Conservation (phyloP, 2,329 filamentous ascomycete species). For the Metarhizium sp. region DNA sequence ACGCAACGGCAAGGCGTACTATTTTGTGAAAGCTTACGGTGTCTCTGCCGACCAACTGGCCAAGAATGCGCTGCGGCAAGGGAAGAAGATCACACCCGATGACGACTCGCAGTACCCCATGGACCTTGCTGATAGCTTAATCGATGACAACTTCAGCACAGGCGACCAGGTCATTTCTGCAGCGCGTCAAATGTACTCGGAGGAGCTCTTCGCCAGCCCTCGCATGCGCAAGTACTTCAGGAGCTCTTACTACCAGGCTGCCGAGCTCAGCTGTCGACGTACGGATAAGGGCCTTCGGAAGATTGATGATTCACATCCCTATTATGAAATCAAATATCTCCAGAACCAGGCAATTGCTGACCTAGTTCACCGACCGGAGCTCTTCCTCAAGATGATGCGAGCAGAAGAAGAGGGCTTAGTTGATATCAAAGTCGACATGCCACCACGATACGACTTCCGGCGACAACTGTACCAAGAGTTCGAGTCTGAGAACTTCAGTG, state of each 20-base stretch:
- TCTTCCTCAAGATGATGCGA: slow-evolving; percentile 95
- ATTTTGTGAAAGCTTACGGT: slow-evolving; percentile 80
- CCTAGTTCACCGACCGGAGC: slow-evolving; percentile 72
- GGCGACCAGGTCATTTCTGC: slow-evolving; percentile 67
- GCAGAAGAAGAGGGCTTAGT: slow-evolving; percentile 91
- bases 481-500: slow-evolving; percentile 89
- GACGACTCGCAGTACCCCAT: slow-evolving; percentile 73
- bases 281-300: slow-evolving; percentile 91
- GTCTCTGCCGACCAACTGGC: slow-evolving; percentile 84
- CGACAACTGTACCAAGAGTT: slow-evolving; percentile 74
- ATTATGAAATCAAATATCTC: slow-evolving; percentile 97
- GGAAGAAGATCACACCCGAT: slow-evolving; percentile 73
- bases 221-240: slow-evolving; percentile 84
- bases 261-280: slow-evolving; percentile 75
- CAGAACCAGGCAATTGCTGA: slow-evolving; percentile 79
- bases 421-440: slow-evolving; percentile 71
- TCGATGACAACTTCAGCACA: slow-evolving; percentile 65
- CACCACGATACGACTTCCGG: slow-evolving; percentile 67
- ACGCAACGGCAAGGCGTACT: slow-evolving; percentile 68
- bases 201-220: slow-evolving; percentile 82
- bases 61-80: slow-evolving; percentile 71
- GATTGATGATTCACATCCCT: slow-evolving; percentile 91
- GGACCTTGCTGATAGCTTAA: slow-evolving; percentile 74
- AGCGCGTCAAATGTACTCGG: slow-evolving; percentile 79
- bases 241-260: slow-evolving; percentile 71